Percentiles rank a stretch among this genome's conserved stretches.
These are phyloP conservation scores for Clarireedia homoeocarpa DNA, from an alignment of 2,329 filamentous ascomycete species.

Conservation along the genomic window DNA sequence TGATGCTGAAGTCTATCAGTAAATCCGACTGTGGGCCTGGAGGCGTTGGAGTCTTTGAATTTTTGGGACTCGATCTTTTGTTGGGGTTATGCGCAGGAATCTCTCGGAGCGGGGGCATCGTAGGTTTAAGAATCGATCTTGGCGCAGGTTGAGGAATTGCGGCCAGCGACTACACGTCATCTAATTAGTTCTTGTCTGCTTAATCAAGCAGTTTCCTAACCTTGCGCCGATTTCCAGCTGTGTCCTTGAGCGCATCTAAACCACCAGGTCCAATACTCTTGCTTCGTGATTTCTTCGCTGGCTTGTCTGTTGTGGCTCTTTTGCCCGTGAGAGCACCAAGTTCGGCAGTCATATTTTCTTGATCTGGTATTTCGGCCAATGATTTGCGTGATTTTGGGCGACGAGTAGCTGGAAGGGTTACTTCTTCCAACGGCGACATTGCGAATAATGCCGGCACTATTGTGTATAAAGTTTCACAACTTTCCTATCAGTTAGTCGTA, in stretches of 20 bases:
- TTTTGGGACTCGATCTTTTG: slow-evolving; percentile 24
- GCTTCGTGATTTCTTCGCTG: slow-evolving; percentile 66
- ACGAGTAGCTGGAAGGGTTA: slow-evolving; percentile 47
- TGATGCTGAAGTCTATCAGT: slow-evolving; percentile 25
- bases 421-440: slow-evolving; percentile 37
- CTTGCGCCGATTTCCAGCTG: slow-evolving; percentile 69
- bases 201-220: slow-evolving; percentile 41
- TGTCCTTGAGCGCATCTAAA: slow-evolving; percentile 70
- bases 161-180: slow-evolving; percentile 23
- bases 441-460: neutral
- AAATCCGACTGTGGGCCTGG: slow-evolving; percentile 14
- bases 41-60: slow-evolving; percentile 19
- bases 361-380: slow-evolving; percentile 60
- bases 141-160: slow-evolving; percentile 37
- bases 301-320: slow-evolving; percentile 17
- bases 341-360: slow-evolving; percentile 72
- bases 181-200: slow-evolving; percentile 10
- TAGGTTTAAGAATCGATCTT: slow-evolving; percentile 74
- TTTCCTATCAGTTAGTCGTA: slow-evolving; percentile 1
- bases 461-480: neutral
- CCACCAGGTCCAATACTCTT: slow-evolving; percentile 95
- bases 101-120: slow-evolving; percentile 57
- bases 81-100: slow-evolving; percentile 47
- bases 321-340: slow-evolving; percentile 38
- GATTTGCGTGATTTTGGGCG: slow-evolving; percentile 57